Base-by-base conservation (phyloP, 73 alveolate genomes). In the Diophrys sp. region DNA sequence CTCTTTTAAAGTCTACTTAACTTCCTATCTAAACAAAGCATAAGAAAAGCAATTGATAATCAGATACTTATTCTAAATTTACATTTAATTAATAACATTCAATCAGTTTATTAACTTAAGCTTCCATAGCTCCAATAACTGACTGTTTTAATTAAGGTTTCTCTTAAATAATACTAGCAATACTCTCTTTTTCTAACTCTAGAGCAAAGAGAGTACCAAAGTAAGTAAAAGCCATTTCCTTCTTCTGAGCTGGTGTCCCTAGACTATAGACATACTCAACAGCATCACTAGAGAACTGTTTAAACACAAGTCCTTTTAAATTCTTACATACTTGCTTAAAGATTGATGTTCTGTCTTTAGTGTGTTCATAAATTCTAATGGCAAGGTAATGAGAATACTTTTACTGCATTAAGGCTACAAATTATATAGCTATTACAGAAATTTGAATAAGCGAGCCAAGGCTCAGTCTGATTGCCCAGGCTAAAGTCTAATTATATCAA, bases 311-410 rank as follows among this genome's bases (percentile, higher is more conserved):
- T 34, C 53, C 32, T 33, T 33, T 67, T 55, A 77, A 87, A 75
- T 27, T 74, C 78, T 28, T 57, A 31, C 29, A 82, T 84, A 32
- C 91, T 89, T 31, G 34, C 62, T 0, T 81, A 78, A 31, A 91
- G 73, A 81, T 90, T 56, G 57, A 85, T 75, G 69, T 81, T 77
- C 77, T 81, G 75, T 77, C 87, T 53, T 84, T 91, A 5, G 95
- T 87, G 73, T 88, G 86, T 75, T 86, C 80, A 74, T 78, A 86
- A 27, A 93, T 89, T 74, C 88, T 94, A 54, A 85, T 75, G 27
- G 97, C 95, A 79, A 94, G 82, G 88, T 94, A 89, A 73, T 91
- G 89, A 14, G 98, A 90, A 78, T 94, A 94, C 87, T 94, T 94
- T 1, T 87, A 82, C 44, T 83, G 62, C 84, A 94, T 94, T 31